Base-by-base conservation (phyloP, 2,329 filamentous ascomycete genomes). In the Geosmithia putterillii region DNA sequence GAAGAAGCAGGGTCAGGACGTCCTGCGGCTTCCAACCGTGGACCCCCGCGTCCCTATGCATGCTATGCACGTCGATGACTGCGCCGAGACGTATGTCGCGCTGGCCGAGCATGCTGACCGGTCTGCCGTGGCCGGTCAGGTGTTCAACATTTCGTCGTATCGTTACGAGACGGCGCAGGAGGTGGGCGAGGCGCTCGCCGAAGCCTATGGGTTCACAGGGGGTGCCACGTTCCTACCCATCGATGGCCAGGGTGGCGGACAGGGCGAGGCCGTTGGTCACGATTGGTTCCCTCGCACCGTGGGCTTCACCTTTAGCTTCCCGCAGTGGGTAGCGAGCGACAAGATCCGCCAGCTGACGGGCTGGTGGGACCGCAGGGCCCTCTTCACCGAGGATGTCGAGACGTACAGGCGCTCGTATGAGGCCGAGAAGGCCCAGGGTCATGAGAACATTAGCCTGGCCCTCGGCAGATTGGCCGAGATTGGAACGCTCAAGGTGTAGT, bases 21-120 rank as follows among this genome's bases (percentile, higher is more conserved):
- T 51, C 2, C 50, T 69, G 23, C 47, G 51, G 15, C 45, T 71
- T 3, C 54, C 60, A n/a, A n/a, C n/a, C 0, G 52, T 58, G 1
- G 48, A 62, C 36, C 54, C 57, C 0, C 53, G 61, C 17, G 62
- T 55, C 14, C 64, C 72, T 25, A 52, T 69, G 46, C 69, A 73
- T 45, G 64, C 61, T 3, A 57, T 64, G 34, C 69, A 73, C 46
- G 58, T 73, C 12, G 69, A 73, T 47, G 70, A 73, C 47, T 71
- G 67, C 40, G 69, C 54, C 2, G 63, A 67, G 15, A 68, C 67
- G 0, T 74, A 73, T 45, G 53, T 71, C 3, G 57, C 65, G 1
- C 54, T 73, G 2, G 69, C 67, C 0, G 52, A 57, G 21, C 57
- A 67, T n/a, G 14, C 47, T 2, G 47, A 56, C 10, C 55, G 60